A percentile compares a stretch with the other conserved stretches of the same genome.
These are phyloP conservation scores for Fagus crenata DNA, from an alignment of 306 rosid species.

Conservation along the genomic window DNA sequence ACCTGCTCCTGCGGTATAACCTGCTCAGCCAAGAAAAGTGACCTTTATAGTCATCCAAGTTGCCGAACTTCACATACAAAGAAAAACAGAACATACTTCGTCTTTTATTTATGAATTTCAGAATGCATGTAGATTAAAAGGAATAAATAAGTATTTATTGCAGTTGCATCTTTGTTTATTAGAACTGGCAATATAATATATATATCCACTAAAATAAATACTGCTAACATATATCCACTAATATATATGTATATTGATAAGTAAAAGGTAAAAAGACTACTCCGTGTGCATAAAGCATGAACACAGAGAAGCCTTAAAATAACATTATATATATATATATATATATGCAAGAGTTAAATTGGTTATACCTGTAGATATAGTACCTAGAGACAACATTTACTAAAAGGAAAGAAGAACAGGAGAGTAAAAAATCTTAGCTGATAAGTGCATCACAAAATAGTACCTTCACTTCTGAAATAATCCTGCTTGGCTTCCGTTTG, in stretches of 20 bases:
- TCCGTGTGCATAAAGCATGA: too few species aligned
- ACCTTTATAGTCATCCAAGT: slow-evolving; percentile 6
- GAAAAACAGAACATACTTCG: slow-evolving; percentile 13
- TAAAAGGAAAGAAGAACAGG: slow-evolving; percentile 10
- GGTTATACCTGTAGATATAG: background rate
- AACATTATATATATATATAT: too few species aligned
- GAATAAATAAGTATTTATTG: background rate
- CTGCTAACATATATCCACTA: too few species aligned
- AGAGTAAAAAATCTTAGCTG: slow-evolving; percentile 2
- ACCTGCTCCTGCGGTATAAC: slow-evolving; percentile 37
- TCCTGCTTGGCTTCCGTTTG: slow-evolving; percentile 44
- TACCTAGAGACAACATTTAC: background rate
- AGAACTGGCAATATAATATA: too few species aligned
- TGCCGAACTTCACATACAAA: background rate
- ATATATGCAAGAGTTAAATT: background rate
- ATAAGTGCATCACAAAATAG: slow-evolving; percentile 13
- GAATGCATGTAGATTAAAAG: background rate
- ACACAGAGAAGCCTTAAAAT: too few species aligned
- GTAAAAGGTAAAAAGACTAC: too few species aligned
- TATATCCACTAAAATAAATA: too few species aligned
- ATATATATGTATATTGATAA: too few species aligned
- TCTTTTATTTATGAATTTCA: background rate
- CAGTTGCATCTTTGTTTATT: background rate
- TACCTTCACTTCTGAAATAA: slow-evolving; percentile 63
- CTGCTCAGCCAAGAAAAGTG: slow-evolving; percentile 35